Evolutionary conservation across 2,329 filamentous ascomycete genomes (phyloP).

Genomic region (Cladosporium sp.): DNA sequence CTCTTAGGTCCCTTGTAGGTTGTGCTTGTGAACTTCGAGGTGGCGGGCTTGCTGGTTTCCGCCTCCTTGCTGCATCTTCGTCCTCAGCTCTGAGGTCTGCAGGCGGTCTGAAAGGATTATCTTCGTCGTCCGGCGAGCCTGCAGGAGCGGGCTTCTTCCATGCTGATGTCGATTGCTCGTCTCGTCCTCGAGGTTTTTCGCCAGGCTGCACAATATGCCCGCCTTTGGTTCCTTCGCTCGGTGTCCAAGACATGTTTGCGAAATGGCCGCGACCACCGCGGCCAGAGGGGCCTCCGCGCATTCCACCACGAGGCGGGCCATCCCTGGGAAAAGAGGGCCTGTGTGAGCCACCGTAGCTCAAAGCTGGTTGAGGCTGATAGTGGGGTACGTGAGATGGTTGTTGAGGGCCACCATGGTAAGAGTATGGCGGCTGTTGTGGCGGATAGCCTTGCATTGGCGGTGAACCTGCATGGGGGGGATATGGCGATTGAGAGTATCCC

Average conservation of each 20-base stretch:
- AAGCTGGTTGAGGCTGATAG: slow-evolving; percentile 17
- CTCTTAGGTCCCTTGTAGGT: neutral
- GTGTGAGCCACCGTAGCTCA: slow-evolving; percentile 22
- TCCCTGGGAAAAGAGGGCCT: slow-evolving; percentile 18
- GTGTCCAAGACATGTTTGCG: slow-evolving; percentile 67
- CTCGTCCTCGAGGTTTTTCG: slow-evolving; percentile 21
- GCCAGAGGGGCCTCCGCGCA: slow-evolving; percentile 41
- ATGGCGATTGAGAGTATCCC: slow-evolving; percentile 45
- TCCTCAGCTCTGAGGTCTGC: slow-evolving; percentile 63
- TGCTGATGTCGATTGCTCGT: slow-evolving; percentile 21
- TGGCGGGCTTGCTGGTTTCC: slow-evolving; percentile 15
- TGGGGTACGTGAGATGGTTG: slow-evolving; percentile 7
- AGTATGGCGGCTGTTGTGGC: slow-evolving; percentile 49
- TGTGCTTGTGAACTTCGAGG: neutral
- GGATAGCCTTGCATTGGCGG: slow-evolving; percentile 52
- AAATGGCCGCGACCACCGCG: slow-evolving; percentile 49
- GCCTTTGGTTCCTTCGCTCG: slow-evolving; percentile 49
- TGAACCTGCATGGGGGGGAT: slow-evolving; percentile 30
- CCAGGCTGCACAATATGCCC: slow-evolving; percentile 36
- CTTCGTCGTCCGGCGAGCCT: slow-evolving; percentile 46
- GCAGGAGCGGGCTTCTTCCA: slow-evolving; percentile 19
- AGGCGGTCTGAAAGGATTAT: slow-evolving; percentile 56
- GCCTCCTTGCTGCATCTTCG: slow-evolving; percentile 36
- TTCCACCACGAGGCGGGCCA: slow-evolving; percentile 17
- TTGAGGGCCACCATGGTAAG: slow-evolving; percentile 47